Evolutionary conservation across 129 eudicot species (phyloP).

Genomic region (Escallonia rubra): DNA sequence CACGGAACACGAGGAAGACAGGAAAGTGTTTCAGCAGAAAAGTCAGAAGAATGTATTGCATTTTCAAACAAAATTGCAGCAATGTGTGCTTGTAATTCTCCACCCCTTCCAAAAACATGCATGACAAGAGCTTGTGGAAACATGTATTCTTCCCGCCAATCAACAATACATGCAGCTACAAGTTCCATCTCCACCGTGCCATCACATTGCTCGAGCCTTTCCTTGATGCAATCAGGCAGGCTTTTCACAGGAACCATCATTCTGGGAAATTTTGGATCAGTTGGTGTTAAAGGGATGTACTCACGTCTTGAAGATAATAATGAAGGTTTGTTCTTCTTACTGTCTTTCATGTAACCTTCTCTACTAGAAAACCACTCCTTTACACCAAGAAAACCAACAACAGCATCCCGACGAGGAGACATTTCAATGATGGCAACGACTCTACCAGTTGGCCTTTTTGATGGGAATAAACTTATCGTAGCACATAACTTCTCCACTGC

Average conservation of each 20-base stretch:
- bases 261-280: constrained; percentile 69
- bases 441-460: constrained; percentile 85
- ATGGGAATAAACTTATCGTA: constrained; percentile 34
- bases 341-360: constrained; percentile 33
- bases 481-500: constrained; percentile 49
- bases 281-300: constrained; percentile 50
- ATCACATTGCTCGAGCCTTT: constrained; percentile 61
- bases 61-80: constrained; percentile 84
- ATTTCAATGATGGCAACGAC: constrained; percentile 73
- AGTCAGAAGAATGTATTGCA: constrained; percentile 46
- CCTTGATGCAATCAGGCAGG: constrained; percentile 56
- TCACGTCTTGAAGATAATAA: constrained; percentile 31
- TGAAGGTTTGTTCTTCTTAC: constrained; percentile 33
- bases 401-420: constrained; percentile 56
- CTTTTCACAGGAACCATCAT: constrained; percentile 53
- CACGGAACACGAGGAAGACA: constrained; percentile 59
- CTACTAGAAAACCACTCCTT: constrained; percentile 44
- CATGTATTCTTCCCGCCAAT: constrained; percentile 70
- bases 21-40: constrained; percentile 55
- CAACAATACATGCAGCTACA: constrained; percentile 56
- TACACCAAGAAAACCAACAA: constrained; percentile 70
- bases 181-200: constrained; percentile 68
- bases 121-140: constrained; percentile 52
- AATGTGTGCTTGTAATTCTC: constrained; percentile 61
- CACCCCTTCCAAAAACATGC: constrained; percentile 67